Evolutionary conservation across 2,329 filamentous ascomycete genomes (phyloP).

Genomic region (Colletotrichum tabaci): DNA sequence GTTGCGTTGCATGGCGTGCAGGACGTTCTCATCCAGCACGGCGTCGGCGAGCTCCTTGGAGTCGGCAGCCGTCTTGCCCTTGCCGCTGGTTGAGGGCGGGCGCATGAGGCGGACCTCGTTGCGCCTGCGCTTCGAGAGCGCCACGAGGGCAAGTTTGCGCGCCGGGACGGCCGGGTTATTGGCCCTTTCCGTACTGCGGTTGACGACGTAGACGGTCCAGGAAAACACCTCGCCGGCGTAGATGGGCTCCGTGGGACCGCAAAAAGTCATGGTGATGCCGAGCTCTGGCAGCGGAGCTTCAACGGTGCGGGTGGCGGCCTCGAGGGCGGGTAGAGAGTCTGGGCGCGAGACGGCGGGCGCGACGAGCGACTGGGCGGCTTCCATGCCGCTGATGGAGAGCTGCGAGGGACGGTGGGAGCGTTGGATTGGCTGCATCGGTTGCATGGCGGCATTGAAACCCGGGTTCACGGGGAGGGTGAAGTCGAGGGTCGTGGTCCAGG

Average conservation of each 20-base stretch:
- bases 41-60: slow-evolving; percentile 70
- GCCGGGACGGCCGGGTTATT: slow-evolving; percentile 55
- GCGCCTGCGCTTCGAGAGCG: slow-evolving; percentile 75
- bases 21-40: slow-evolving; percentile 78
- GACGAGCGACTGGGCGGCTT: slow-evolving; percentile 67
- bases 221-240: slow-evolving; percentile 77
- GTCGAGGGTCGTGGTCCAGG: slow-evolving; percentile 79
- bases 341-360: slow-evolving; percentile 72
- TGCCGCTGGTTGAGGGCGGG: slow-evolving; percentile 68
- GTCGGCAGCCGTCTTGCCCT: slow-evolving; percentile 42
- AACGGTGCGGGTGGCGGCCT: slow-evolving; percentile 64
- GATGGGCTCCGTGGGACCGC: slow-evolving; percentile 70
- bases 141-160: slow-evolving; percentile 79
- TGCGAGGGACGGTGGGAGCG: slow-evolving; percentile 75
- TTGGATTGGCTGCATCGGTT: slow-evolving; percentile 71
- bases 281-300: slow-evolving; percentile 70
- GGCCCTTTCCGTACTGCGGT: slow-evolving; percentile 68
- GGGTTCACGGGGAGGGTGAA: slow-evolving; percentile 78
- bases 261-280: slow-evolving; percentile 83
- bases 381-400: slow-evolving; percentile 72
- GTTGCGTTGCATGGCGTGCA: slow-evolving; percentile 80
- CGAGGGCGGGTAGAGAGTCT: slow-evolving; percentile 72
- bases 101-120: slow-evolving; percentile 68
- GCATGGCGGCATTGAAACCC: slow-evolving; percentile 70
- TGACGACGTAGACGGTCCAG: slow-evolving; percentile 84